phyloP scores from a whole-genome alignment of 2,329 filamentous ascomycete genomes.

The Fusarium torreyae region DNA sequence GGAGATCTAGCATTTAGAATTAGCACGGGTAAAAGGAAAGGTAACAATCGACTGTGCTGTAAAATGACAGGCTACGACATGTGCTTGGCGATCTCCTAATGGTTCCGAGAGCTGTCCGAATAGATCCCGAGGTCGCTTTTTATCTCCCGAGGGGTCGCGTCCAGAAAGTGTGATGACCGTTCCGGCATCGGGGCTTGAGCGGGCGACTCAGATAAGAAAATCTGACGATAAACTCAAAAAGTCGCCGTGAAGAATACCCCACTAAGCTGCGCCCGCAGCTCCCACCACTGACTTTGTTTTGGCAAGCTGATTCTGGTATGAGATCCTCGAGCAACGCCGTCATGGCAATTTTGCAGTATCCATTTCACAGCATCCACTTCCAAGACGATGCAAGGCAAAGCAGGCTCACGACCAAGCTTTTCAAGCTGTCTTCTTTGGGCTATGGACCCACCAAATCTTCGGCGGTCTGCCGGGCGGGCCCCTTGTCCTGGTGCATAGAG shows the following conservation, averaged over 20 bases:
- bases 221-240: constrained; percentile 40
- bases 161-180: constrained; percentile 11
- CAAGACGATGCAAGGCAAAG: constrained; percentile 23
- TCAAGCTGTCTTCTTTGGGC: constrained; percentile 38
- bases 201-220: constrained; percentile 45
- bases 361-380: constrained; percentile 23
- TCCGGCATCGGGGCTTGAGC: constrained; percentile 38
- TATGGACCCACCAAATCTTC: constrained; percentile 37
- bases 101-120: constrained; percentile 19
- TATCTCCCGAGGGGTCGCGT: constrained; percentile 10
- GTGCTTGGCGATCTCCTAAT: constrained; percentile 1
- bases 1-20: constrained; percentile 42
- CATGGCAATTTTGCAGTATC: constrained; percentile 16
- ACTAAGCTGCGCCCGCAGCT: constrained; percentile 34
- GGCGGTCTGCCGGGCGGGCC: constrained; percentile 39
- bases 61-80: constrained; percentile 1
- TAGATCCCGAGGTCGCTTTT: constrained; percentile 6
- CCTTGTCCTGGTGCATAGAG: constrained; percentile 33
- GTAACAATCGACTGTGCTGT: constrained; percentile 7
- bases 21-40: constrained; percentile 41
- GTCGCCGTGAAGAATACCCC: constrained; percentile 28
- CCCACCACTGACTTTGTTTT: constrained; percentile 26
- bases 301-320: constrained; percentile 1
- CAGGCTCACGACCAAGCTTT: constrained; percentile 44
- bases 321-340: neutral